Conservation (phyloP, 2,329 filamentous ascomycete species). For the Alternaria arborescens region DNA sequence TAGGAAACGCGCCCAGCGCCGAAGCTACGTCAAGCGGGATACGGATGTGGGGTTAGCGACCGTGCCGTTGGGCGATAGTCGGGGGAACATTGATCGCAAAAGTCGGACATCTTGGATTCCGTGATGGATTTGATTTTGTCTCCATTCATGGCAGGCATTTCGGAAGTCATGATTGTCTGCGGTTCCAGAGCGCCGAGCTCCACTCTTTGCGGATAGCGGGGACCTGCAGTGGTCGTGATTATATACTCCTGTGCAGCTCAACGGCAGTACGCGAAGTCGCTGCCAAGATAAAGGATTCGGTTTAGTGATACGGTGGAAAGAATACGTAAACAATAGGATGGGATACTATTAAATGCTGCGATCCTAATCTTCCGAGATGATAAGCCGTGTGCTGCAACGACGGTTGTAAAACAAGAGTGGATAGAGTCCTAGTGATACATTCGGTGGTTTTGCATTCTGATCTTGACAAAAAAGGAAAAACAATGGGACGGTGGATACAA, state of each 20-base stretch:
- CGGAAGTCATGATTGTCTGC: background rate
- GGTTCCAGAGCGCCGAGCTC: background rate
- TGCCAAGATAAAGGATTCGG: background rate
- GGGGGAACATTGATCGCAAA: background rate
- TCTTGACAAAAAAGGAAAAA: background rate
- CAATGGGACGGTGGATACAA: background rate
- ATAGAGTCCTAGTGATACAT: background rate
- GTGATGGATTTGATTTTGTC: background rate
- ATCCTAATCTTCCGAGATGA: background rate
- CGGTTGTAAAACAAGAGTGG: background rate
- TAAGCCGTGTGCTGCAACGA: background rate
- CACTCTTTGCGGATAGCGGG: background rate
- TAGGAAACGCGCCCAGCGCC: background rate
- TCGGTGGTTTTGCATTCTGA: background rate
- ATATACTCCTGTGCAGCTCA: background rate
- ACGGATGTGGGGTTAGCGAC: background rate
- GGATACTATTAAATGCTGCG: background rate
- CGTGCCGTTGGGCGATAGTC: background rate
- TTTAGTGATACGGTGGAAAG: background rate
- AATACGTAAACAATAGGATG: background rate
- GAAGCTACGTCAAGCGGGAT: conserved; percentile 1
- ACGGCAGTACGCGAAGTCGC: background rate
- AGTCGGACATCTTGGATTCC: background rate
- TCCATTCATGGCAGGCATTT: background rate
- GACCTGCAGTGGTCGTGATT: background rate